These are phyloP conservation scores for Triticum aestivum DNA, from an alignment of 176 grass and related monocot genomes.

Conservation along the genomic window IWGSC_CS_RefSeq_v2.1 NC_057810.1:442595875-442596374, in stretches of 20 bases:
- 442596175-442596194: background rate
- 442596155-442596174: background rate
- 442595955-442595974: background rate
- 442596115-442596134: background rate
- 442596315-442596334: slow-evolving; percentile 51
- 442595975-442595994: background rate
- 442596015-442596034: slow-evolving; percentile 8
- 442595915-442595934: slow-evolving; percentile 21
- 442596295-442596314: slow-evolving; percentile 9
- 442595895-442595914: background rate
- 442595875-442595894: slow-evolving; percentile 14
- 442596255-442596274: background rate
- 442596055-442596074: slow-evolving; percentile 1
- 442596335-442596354: slow-evolving; percentile 60
- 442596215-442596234: background rate
- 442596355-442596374: slow-evolving; percentile 40
- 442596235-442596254: slow-evolving; percentile 3
- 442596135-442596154: background rate
- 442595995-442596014: background rate
- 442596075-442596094: background rate
- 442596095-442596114: background rate
- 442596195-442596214: background rate
- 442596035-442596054: slow-evolving; percentile 19
- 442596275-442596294: background rate
- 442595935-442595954: background rate